phyloP scores from a whole-genome alignment of 257 asterid species.

The Nicotiana otophora region DNA sequence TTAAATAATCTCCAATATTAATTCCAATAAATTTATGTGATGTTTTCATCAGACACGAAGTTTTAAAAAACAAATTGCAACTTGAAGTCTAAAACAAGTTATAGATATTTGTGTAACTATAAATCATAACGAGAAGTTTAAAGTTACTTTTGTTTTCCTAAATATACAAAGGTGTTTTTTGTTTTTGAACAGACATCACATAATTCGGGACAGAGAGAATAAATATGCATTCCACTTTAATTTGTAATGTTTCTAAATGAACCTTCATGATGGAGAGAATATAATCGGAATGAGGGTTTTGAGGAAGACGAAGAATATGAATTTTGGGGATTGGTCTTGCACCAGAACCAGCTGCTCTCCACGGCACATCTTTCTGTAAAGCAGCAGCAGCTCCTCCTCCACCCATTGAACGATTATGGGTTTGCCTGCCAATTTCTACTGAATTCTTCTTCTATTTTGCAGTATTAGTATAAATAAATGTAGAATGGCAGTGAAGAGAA shows the following conservation, averaged over 20 bases:
- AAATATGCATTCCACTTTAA: too few species aligned
- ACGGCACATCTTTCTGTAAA: slow-evolving; percentile 66
- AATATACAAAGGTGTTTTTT: too few species aligned
- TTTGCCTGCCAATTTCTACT: background rate
- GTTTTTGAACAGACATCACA: too few species aligned
- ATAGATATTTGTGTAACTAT: too few species aligned
- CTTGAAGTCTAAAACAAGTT: too few species aligned
- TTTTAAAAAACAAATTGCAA: too few species aligned
- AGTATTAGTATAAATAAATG: background rate
- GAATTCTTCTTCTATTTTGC: background rate
- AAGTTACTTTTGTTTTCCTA: too few species aligned
- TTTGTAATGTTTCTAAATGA: background rate
- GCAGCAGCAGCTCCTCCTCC: slow-evolving; percentile 49
- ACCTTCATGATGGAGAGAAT: slow-evolving; percentile 82
- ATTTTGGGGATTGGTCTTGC: slow-evolving; percentile 78
- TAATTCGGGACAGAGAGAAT: too few species aligned
- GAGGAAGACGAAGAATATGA: slow-evolving; percentile 66
- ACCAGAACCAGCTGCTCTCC: slow-evolving; percentile 63
- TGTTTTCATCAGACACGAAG: too few species aligned
- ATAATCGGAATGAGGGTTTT: slow-evolving; percentile 52
- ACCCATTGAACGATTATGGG: slow-evolving; percentile 35
- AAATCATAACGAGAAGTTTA: too few species aligned
- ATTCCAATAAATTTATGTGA: background rate
- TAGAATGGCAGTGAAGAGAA: background rate
- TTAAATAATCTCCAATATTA: too few species aligned